These are phyloP conservation scores for Psophocarpus tetragonolobus DNA, from an alignment of 306 rosid species.

Conservation along the genomic window DNA sequence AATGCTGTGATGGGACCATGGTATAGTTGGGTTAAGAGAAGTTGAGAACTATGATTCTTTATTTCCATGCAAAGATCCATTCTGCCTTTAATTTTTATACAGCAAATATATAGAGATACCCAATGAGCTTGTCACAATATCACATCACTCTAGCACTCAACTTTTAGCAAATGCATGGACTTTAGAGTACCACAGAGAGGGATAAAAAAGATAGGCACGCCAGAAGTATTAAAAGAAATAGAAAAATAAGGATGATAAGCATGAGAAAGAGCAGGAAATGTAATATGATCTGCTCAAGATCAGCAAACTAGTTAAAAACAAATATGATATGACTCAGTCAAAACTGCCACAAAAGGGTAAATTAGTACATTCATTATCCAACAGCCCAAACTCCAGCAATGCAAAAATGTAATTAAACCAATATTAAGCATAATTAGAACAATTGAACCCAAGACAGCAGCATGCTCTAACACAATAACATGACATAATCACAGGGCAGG, in stretches of 20 bases:
- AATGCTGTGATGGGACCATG: not conserved
- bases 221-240: not conserved
- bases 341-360: not conserved
- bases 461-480: not conserved
- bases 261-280: not conserved
- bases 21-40: not conserved
- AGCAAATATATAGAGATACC: not conserved
- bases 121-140: not conserved
- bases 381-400: not conserved
- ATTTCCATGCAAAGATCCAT: not conserved
- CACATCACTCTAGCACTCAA: not conserved
- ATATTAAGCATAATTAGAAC: not conserved
- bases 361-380: not conserved
- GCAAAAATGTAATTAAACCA: conserved; percentile 3
- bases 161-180: not conserved
- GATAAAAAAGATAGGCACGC: not conserved
- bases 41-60: not conserved
- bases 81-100: not conserved
- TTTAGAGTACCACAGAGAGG: not conserved
- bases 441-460: not conserved
- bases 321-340: not conserved
- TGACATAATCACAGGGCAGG: not conserved
- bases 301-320: not conserved
- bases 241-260: not conserved
- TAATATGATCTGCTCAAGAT: not conserved